A percentile compares a stretch with the other conserved stretches of the same genome.
Conservation (phyloP, 1,139 yeast species). For the Yamadazyma triangularis region DNA sequence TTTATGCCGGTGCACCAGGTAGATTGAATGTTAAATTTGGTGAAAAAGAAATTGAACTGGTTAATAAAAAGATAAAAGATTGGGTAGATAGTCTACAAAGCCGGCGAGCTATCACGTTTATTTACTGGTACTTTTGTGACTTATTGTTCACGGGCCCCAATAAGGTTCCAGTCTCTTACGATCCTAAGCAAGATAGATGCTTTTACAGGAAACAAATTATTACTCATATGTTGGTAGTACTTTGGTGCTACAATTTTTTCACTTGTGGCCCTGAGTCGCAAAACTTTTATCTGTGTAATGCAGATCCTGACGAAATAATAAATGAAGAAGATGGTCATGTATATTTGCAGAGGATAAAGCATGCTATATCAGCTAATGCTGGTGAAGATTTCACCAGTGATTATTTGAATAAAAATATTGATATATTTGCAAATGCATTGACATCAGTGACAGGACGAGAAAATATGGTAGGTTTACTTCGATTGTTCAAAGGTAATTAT, state of each 20-base stretch:
- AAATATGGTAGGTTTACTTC: conserved; percentile 41
- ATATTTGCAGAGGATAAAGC: conserved; percentile 32
- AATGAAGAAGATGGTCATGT: conserved; percentile 34
- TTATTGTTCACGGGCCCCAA: conserved; percentile 39
- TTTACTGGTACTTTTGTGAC: conserved; percentile 52
- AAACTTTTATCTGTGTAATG: conserved; percentile 9
- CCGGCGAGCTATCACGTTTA: conserved; percentile 29
- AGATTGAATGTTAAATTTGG: conserved; percentile 67
- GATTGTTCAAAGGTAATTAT: conserved; percentile 8
- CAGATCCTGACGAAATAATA: conserved; percentile 7
- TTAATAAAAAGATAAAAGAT: conserved; percentile 42
- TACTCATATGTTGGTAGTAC: conserved; percentile 34
- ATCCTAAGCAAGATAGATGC: conserved; percentile 48
- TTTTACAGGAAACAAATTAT: conserved; percentile 38
- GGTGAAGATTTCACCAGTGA: conserved; percentile 15
- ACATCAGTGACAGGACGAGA: conserved; percentile 15
- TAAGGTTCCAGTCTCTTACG: conserved; percentile 27
- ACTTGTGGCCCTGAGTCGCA: conserved; percentile 36
- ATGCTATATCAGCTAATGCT: conserved; percentile 20
- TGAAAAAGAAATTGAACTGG: conserved; percentile 45
- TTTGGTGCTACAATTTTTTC: conserved; percentile 44
- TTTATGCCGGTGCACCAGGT: conserved; percentile 74
- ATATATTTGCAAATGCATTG: conserved; percentile 13
- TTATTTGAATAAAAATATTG: conserved; percentile 14
- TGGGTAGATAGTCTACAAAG: conserved; percentile 32